Conservation (phyloP, 306 rosid genomes). For the Medicago ruthenica region DNA sequence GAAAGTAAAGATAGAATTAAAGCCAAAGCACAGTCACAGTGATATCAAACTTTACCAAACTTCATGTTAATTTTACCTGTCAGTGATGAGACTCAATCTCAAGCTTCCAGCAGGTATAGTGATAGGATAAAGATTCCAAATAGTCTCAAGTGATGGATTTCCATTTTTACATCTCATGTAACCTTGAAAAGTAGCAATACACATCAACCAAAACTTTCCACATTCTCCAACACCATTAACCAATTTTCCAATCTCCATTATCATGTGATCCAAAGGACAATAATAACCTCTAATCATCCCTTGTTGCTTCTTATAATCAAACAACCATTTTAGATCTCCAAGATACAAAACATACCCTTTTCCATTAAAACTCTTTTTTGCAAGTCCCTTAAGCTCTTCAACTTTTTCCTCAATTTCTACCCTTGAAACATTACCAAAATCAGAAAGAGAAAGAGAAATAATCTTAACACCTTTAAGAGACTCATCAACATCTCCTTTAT, state of each 20-base stretch:
- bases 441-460: conserved; percentile 57
- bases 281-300: conserved; percentile 49
- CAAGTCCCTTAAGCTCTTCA: conserved; percentile 60
- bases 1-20: conserved; percentile 35
- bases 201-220: conserved; percentile 78
- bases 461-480: conserved; percentile 66
- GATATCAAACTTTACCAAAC: conserved; percentile 43
- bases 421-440: conserved; percentile 60
- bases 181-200: conserved; percentile 83
- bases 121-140: conserved; percentile 91
- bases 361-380: conserved; percentile 39
- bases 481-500: conserved; percentile 67
- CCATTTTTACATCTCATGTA: conserved; percentile 85
- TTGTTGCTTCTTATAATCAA: conserved; percentile 58
- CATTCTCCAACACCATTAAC: conserved; percentile 55
- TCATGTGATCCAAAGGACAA: conserved; percentile 80
- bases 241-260: conserved; percentile 84
- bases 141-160: conserved; percentile 68
- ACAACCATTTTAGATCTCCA: conserved; percentile 86
- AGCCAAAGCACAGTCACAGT: conserved; percentile 24
- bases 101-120: conserved; percentile 79
- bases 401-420: conserved; percentile 73
- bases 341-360: conserved; percentile 80
- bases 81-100: conserved; percentile 75
- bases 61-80: conserved; percentile 60